phyloP scores from a whole-genome alignment of 2,329 filamentous ascomycete species.

The Epichloe gansuensis region DNA sequence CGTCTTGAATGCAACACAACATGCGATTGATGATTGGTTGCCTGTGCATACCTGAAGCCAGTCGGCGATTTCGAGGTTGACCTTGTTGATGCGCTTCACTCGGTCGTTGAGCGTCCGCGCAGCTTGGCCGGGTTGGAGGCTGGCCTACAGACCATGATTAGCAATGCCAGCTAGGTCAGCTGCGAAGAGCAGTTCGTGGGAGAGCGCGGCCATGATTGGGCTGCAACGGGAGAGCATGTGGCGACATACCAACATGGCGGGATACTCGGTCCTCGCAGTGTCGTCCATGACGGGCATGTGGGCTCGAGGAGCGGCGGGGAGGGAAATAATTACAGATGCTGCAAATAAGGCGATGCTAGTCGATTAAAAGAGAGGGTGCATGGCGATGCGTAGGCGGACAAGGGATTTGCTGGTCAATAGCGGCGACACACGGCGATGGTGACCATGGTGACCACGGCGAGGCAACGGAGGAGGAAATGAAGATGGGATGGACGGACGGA shows the following conservation, averaged over 20 bases:
- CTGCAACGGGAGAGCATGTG: slow-evolving; percentile 4
- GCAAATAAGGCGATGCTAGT: slow-evolving; percentile 11
- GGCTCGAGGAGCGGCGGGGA: neutral
- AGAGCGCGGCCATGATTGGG: slow-evolving; percentile 1
- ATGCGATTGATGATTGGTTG: neutral
- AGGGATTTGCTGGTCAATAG: slow-evolving; percentile 7
- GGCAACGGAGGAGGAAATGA: slow-evolving; percentile 2
- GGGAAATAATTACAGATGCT: slow-evolving; percentile 16
- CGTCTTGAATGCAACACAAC: neutral
- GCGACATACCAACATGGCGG: slow-evolving; percentile 74
- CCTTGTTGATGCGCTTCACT: slow-evolving; percentile 70
- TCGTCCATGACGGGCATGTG: slow-evolving; percentile 50
- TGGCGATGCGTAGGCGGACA: slow-evolving; percentile 7
- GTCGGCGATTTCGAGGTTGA: slow-evolving; percentile 88
- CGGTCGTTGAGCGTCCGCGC: slow-evolving; percentile 75
- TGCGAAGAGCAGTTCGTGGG: neutral
- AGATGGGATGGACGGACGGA: neutral
- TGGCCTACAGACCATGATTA: slow-evolving; percentile 42
- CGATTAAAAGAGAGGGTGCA: slow-evolving; percentile 9
- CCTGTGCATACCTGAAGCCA: slow-evolving; percentile 70
- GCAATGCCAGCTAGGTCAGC: neutral
- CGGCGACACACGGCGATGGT: slow-evolving; percentile 6
- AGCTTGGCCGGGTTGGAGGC: slow-evolving; percentile 71
- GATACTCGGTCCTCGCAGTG: slow-evolving; percentile 80
- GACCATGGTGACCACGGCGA: neutral